Percentiles rank a stretch among this genome's conserved stretches.
Evolutionary conservation across 805 yeast species (phyloP).

Genomic region (Wickerhamomyces rabaulensis): DNA sequence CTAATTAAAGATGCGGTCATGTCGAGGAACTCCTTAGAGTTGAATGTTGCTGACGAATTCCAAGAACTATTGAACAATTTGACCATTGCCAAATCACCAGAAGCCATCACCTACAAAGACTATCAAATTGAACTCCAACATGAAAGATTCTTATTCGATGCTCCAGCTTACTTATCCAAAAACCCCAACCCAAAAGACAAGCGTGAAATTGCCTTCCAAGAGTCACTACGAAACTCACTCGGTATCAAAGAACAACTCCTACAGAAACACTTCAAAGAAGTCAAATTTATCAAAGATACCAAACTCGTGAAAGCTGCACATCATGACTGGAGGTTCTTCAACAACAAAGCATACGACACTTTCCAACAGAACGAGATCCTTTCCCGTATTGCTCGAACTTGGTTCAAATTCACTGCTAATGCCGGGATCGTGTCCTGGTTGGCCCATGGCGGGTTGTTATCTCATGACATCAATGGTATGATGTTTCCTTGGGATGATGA

Average conservation of each 20-base stretch:
- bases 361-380: constrained; percentile 36
- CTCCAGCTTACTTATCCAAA: constrained; percentile 6
- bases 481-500: constrained; percentile 59
- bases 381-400: constrained; percentile 42
- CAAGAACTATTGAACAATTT: no score
- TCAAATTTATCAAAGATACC: constrained; percentile 7
- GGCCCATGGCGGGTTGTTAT: constrained; percentile 53
- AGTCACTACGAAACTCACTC: constrained; percentile 27
- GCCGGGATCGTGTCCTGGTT: constrained; percentile 46
- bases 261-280: constrained; percentile 32
- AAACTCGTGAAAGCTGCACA: constrained; percentile 26
- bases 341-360: constrained; percentile 35
- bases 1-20: background rate
- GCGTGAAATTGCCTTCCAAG: constrained; percentile 10
- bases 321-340: constrained; percentile 56
- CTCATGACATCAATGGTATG: constrained; percentile 56
- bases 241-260: constrained; percentile 22
- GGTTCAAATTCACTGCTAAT: constrained; percentile 39
- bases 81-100: constrained; percentile 2
- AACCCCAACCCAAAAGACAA: constrained; percentile 6
- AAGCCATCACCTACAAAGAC: background rate
- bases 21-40: background rate
- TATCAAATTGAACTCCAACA: constrained; percentile 9
- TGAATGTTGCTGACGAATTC: constrained; percentile 3
- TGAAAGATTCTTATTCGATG: constrained; percentile 15